Conservation (phyloP, 169 alveolate species). For the Plasmodium inui region DNA sequence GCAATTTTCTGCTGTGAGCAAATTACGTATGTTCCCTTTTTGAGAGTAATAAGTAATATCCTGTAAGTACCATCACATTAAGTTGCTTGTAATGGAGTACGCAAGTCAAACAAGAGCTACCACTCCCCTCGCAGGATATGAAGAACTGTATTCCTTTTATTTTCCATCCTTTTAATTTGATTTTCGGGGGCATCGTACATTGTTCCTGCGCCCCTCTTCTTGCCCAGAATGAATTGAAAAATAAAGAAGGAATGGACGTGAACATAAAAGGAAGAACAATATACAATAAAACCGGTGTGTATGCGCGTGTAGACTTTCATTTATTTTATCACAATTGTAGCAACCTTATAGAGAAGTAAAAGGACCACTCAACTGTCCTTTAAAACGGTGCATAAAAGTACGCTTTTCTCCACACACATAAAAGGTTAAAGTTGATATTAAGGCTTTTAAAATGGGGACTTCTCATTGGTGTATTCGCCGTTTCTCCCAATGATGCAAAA, state of each 20-base stretch:
- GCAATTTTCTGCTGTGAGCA: neutral
- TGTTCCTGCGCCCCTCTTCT: neutral
- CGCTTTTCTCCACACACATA: neutral
- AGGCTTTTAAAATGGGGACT: neutral
- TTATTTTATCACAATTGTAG: neutral
- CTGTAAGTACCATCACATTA: neutral
- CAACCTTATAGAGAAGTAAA: neutral
- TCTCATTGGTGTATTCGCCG: neutral
- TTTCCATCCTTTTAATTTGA: neutral
- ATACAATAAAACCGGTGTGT: neutral
- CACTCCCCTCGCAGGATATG: neutral
- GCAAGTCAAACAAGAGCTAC: neutral
- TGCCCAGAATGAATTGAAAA: neutral
- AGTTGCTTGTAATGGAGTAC: neutral
- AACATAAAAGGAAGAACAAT: neutral
- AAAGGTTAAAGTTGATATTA: neutral
- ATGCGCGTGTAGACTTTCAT: neutral
- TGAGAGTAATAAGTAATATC: neutral
- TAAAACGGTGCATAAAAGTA: neutral
- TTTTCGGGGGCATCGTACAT: neutral
- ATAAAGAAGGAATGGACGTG: neutral
- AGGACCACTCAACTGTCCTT: neutral
- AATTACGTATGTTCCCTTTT: neutral
- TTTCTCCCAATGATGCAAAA: neutral
- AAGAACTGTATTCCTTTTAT: neutral